A percentile compares a stretch with the other conserved stretches of the same genome.
These are phyloP conservation scores for Starmerella apicola DNA, from an alignment of 805 yeast genomes.

Conservation along the genomic window DNA sequence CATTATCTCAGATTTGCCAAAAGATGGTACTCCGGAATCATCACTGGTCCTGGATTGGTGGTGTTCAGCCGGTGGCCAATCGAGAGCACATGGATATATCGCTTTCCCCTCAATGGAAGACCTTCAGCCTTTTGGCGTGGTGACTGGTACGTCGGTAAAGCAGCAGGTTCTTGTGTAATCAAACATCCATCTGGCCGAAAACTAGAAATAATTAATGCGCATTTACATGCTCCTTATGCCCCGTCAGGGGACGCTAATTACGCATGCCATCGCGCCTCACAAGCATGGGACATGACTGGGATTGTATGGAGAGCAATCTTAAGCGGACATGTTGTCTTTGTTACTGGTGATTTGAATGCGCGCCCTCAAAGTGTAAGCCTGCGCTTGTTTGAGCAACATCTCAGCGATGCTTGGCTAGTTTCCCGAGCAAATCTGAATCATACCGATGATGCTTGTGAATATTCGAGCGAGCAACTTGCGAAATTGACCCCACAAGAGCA, in stretches of 20 bases:
- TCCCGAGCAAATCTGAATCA: constrained; percentile 14
- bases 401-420: constrained; percentile 72
- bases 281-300: constrained; percentile 88
- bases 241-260: constrained; percentile 75
- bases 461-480: constrained; percentile 32
- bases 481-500: constrained; percentile 47
- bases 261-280: constrained; percentile 79
- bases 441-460: constrained; percentile 34
- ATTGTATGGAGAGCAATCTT: constrained; percentile 45
- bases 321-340: constrained; percentile 74
- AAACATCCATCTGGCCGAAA: constrained; percentile 37
- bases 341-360: constrained; percentile 89
- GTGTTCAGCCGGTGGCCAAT: constrained; percentile 76
- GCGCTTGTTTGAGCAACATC: constrained; percentile 49
- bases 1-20: constrained; percentile 50
- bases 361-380: constrained; percentile 78
- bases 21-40: constrained; percentile 66
- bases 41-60: constrained; percentile 89
- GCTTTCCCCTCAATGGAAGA: constrained; percentile 87
- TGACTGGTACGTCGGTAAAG: constrained; percentile 94
- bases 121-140: constrained; percentile 91
- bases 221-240: constrained; percentile 95
- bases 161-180: constrained; percentile 62
- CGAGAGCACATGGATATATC: constrained; percentile 58
- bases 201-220: constrained; percentile 75